Conservation (phyloP, 495 filamentous ascomycete species). For the Baudoinia panamericana region DNA sequence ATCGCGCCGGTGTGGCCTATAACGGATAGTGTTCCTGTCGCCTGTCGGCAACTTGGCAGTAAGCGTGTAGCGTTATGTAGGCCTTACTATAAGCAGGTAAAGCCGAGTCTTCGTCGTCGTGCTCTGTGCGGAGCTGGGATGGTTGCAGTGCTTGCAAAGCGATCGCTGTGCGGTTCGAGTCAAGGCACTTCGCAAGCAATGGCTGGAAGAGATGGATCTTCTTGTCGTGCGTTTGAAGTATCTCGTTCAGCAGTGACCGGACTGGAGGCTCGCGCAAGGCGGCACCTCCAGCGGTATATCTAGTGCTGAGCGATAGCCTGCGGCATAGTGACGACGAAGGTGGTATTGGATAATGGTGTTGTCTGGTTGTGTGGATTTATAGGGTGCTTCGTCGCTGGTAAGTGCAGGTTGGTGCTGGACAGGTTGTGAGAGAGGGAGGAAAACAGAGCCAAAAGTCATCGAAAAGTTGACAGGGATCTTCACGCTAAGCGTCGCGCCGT, state of each 20-base stretch:
- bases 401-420: slow-evolving; percentile 4
- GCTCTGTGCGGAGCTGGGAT: not conserved
- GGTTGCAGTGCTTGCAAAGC: not conserved
- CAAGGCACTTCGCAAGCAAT: slow-evolving; percentile 2
- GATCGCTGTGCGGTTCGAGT: not conserved
- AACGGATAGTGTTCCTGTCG: no score
- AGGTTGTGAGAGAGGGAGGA: not conserved
- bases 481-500: not conserved
- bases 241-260: slow-evolving; percentile 19
- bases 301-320: slow-evolving; percentile 20
- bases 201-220: slow-evolving; percentile 6
- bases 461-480: not conserved
- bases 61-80: not conserved
- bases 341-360: slow-evolving; percentile 5
- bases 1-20: no score
- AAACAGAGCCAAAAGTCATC: not conserved
- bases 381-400: slow-evolving; percentile 9
- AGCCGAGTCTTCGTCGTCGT: slow-evolving; percentile 10
- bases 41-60: slow-evolving; percentile 8
- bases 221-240: slow-evolving; percentile 9
- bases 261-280: slow-evolving; percentile 12
- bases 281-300: slow-evolving; percentile 16
- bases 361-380: not conserved
- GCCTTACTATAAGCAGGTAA: not conserved
- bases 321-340: slow-evolving; percentile 21